Evolutionary conservation across 305 asterid species (phyloP), one percentile per base, ranked within the genome.

Genomic region (Caryopteris hybrid): DNA sequence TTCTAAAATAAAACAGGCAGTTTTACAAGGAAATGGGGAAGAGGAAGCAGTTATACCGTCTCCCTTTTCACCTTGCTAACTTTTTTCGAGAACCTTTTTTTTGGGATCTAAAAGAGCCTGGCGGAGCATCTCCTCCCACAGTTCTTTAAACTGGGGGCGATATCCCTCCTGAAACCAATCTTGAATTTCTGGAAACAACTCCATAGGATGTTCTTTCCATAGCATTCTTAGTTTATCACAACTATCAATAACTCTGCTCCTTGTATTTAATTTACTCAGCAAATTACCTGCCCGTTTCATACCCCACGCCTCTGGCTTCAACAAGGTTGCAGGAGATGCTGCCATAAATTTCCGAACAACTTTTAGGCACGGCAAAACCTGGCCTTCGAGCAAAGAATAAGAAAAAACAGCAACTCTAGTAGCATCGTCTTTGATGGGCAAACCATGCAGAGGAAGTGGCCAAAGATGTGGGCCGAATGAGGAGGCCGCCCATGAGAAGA

Each of bases 381-480:
- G 81, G 16, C 97, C 99, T 11, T 83, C 86, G 22, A 93, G 92
- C 78, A 93, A 80, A 38, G 87, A 70, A 67, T 66, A 84, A 55
- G 86, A 82, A 71, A 93, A 90, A 7, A 77, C 88, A 6, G 80
- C 76, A 48, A 81, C 96, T 71, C 80, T 76, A 61, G 64, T 63
- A 22, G 54, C 34, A 66, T 76, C 73, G 48, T 86, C 89, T 77
- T 79, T 68, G 33, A 84, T 82, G 31, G 92, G 95, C 70, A 81
- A 21, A 70, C 86, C 62, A 42, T 85, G 84, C 18, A 73, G 76
- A 25, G 97, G 96, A 38, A 93, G 94, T 65, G 64, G 75, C 99
- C 99, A 93, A 14, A 84, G 70, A 72, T 88, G 87, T 47, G 92
- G 89, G n/a, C 95, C 95, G 54, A 90, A 93, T 73, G 84, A 84